These are phyloP conservation scores for Paecilomyces niveus DNA, from an alignment of 2,329 filamentous ascomycete genomes.

Conservation along the genomic window DNA sequence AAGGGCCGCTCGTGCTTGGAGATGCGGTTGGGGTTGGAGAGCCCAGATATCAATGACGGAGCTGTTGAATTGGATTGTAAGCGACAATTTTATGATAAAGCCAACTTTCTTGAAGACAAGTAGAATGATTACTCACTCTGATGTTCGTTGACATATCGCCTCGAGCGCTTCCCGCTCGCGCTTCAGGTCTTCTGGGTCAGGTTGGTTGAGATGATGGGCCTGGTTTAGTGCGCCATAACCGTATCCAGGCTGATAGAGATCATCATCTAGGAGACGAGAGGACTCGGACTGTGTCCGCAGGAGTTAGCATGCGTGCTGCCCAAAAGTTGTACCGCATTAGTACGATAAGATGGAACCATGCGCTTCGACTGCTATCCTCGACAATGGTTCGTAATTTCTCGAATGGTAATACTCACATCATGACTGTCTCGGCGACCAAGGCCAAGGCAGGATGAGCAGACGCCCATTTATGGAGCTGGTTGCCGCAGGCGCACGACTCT, in stretches of 20 bases:
- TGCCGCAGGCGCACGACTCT: not conserved
- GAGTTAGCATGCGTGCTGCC: conserved; percentile 10
- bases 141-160: conserved; percentile 40
- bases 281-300: conserved; percentile 30
- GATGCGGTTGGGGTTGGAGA: conserved; percentile 34
- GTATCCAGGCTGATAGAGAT: conserved; percentile 38
- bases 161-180: conserved; percentile 40
- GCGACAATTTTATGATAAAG: not conserved
- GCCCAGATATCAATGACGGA: conserved; percentile 41
- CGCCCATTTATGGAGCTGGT: conserved; percentile 30
- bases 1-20: conserved; percentile 31
- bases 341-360: not conserved
- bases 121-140: conserved; percentile 30
- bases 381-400: not conserved
- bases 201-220: conserved; percentile 27
- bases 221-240: conserved; percentile 36
- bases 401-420: conserved; percentile 24
- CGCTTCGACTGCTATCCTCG: not conserved
- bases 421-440: conserved; percentile 29
- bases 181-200: conserved; percentile 35
- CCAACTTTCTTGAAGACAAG: not conserved
- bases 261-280: conserved; percentile 38
- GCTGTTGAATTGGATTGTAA: conserved; percentile 13
- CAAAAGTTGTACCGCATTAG: not conserved
- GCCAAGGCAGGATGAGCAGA: conserved; percentile 39